Evolutionary conservation across 2,329 filamentous ascomycete species (phyloP), one percentile per base, ranked within the genome.

Genomic region (Arthrobotrys conoides): DNA sequence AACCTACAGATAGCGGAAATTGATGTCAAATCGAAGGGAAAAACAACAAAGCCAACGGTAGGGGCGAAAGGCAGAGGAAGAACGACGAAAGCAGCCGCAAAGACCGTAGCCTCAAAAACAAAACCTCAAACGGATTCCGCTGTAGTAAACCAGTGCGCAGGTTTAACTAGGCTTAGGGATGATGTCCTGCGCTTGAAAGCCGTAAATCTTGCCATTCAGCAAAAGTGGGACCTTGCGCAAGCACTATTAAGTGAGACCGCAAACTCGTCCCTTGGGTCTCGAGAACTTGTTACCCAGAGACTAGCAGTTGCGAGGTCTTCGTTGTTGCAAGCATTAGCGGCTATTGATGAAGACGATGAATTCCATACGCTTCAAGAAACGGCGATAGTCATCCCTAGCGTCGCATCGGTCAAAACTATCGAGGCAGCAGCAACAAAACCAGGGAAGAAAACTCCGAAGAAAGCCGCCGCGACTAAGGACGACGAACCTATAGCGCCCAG

Each of bases 331-430:
- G 92, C 91, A 79, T 87, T 92, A 82, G 89, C 91, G 57, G 88
- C 91, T 82, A 92, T 97, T 86, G 88, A 90, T 12, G 88, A 89
- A 3, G 93, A 97, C 84, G 91, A 94, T 1, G 91, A 96, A 2
- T 96, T 95, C 84, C 96, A 93, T 18, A 92, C 95, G 9, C 88
- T 98, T 16, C 93, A 95, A 55, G 96, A 99, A 82, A 97, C 96
- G 0, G 83, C 84, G 80, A 83, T 84, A 78, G 73, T 82, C 16
- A 75, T 81, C 30, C 82, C 85, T 27, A 87, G 87, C 38, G 85
- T 85, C 77, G 80, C 76, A n/a, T 80, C 82, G 30, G 81, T 83
- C 10, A 85, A 87, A 51, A 83, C 84, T 33, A 80, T 22, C 85
- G 71, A 85, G 68, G 83, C 82, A 22, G 82, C 85, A 12, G 69